Conservation (phyloP, 164 flowering plant species). For the Liriodendron chinense region DNA sequence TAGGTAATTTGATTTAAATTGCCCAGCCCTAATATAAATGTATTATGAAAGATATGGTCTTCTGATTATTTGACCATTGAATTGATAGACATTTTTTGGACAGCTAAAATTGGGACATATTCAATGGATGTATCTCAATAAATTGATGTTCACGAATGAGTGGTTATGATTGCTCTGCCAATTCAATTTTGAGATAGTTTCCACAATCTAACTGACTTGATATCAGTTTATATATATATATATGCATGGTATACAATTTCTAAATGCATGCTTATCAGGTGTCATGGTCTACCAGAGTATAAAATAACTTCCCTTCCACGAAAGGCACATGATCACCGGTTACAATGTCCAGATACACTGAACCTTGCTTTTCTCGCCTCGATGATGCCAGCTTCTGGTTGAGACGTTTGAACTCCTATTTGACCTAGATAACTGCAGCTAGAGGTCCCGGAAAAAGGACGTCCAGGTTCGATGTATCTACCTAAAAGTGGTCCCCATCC, state of each 20-base stretch:
- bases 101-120: no score
- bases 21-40: no score
- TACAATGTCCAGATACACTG: not conserved
- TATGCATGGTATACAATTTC: not conserved
- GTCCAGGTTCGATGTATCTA: slow-evolving; percentile 3
- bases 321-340: not conserved
- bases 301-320: not conserved
- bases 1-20: no score
- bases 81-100: no score
- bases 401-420: not conserved
- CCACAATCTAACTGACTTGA: no score
- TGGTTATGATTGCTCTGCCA: no score
- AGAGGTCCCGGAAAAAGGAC: not conserved
- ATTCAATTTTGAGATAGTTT: no score
- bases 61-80: no score
- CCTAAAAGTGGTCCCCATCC: not conserved
- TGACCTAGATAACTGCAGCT: not conserved
- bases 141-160: no score
- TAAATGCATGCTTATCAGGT: not conserved
- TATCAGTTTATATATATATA: no score
- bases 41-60: no score
- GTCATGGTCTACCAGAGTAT: not conserved
- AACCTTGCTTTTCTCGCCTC: not conserved
- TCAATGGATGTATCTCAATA: no score
- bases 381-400: not conserved